These are phyloP conservation scores for Stagonosporopsis chrysanthemi DNA, from an alignment of 2,329 filamentous ascomycete genomes.

Conservation along the genomic window DNA sequence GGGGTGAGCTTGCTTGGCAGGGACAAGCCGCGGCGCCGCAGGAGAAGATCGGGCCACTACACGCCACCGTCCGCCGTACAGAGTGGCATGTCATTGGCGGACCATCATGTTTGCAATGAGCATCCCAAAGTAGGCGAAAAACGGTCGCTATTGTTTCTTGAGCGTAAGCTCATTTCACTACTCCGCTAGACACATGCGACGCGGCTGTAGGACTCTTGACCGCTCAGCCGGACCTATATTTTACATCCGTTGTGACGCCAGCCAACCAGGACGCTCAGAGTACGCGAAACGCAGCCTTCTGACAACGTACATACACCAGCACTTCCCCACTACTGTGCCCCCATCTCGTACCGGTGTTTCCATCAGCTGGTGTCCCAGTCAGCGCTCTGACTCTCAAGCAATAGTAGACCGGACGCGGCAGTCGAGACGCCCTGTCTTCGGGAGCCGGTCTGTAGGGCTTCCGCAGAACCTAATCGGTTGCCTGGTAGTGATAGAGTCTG, in stretches of 20 bases:
- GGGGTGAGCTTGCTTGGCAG: conserved; percentile 33
- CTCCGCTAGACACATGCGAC: conserved; percentile 6
- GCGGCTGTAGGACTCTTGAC: conserved; percentile 14
- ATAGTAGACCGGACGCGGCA: background rate
- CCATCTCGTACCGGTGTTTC: conserved; percentile 4
- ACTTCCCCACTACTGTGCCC: background rate
- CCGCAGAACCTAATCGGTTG: background rate
- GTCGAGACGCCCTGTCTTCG: no score
- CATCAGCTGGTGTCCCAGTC: conserved; percentile 52
- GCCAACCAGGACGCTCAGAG: conserved; percentile 24
- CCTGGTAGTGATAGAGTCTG: background rate
- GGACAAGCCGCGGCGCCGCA: conserved; percentile 22
- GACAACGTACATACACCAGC: conserved; percentile 13
- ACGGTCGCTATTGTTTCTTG: conserved; percentile 1
- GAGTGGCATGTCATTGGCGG: conserved; percentile 32
- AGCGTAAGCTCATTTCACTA: conserved; percentile 13
- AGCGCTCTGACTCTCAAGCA: conserved; percentile 46
- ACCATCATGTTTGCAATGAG: conserved; percentile 2
- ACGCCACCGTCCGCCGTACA: conserved; percentile 25
- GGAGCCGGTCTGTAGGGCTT: background rate
- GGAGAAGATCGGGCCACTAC: conserved; percentile 34
- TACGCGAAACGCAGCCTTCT: conserved; percentile 26
- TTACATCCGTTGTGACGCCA: conserved; percentile 24
- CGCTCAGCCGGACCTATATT: conserved; percentile 23
- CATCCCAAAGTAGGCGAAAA: conserved; percentile 6